Base-by-base conservation (phyloP, 148 eudicot species). In the Vaccinium darrowii region DNA sequence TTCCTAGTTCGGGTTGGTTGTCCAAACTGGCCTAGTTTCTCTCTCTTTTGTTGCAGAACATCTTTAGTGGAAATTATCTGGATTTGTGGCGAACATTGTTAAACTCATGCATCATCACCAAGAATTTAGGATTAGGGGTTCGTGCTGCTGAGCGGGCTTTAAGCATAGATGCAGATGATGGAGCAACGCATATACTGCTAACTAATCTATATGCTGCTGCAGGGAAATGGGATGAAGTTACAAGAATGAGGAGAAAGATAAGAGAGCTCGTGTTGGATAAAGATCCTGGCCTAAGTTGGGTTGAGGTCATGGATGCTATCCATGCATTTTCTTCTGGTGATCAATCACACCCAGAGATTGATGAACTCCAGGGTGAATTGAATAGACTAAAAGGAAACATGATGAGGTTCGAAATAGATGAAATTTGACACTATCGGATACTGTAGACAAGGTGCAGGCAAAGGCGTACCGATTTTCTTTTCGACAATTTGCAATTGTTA, bases 241-340 rank as follows among this genome's bases (percentile, higher is more conserved):
- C 89, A 82, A 91, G 92, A 85, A 90, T 87, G 87, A 90, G 98
- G 90, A 91, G 86, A 84, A 93, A 86, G 80, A 86, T 91, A 77
- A 85, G 91, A 85, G 88, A 87, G 63, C 50, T 88, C 19, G 84
- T 83, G 86, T 63, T 91, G 84, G 94, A 92, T 25, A 94, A 91
- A 77, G 95, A 94, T 52, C 96, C 96, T 0, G 98, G 96, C 25
- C 43, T 95, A 56, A 95, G 98, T 86, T 95, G 98, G 98, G 85
- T 93, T 18, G 93, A 93, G 87, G 84, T 86, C n/a, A 54, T 27
- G 2, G 88, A 91, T 80, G 83, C 71, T 54, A 80, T 87, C 51
- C 91, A 91, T 79, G 89, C 90, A 56, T 95, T 92, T 85, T 92
- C 93, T 83, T 93, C 95, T 1, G 91, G 94, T 73, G 98, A 94